These are phyloP conservation scores for Alternaria dauci DNA, from an alignment of 2,329 filamentous ascomycete species.

Conservation along the genomic window DNA sequence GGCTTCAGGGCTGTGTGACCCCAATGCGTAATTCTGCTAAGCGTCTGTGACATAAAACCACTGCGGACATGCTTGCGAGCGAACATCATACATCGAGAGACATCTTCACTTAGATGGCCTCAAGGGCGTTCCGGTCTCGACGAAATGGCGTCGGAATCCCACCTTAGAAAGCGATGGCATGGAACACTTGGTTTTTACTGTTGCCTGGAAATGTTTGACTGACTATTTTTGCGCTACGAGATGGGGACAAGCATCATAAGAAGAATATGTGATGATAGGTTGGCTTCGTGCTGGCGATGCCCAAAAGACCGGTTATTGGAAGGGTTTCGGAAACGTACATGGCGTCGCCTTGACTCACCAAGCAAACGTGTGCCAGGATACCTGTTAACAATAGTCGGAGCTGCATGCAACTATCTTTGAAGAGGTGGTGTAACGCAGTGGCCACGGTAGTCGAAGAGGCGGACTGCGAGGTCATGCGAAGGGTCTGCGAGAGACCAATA, in stretches of 20 bases:
- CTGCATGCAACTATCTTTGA: slow-evolving; percentile 23
- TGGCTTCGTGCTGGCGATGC: slow-evolving; percentile 24
- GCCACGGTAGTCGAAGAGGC: slow-evolving; percentile 15
- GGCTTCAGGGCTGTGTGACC: slow-evolving; percentile 33
- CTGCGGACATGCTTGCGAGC: slow-evolving; percentile 36
- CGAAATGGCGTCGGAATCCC: slow-evolving; percentile 15
- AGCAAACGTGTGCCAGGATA: slow-evolving; percentile 1
- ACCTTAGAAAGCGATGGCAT: slow-evolving; percentile 29
- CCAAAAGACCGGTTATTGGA: slow-evolving; percentile 15
- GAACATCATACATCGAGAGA: not conserved
- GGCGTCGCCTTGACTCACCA: slow-evolving; percentile 25
- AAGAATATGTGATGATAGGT: slow-evolving; percentile 20
- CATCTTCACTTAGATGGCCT: not conserved
- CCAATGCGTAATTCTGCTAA: slow-evolving; percentile 33
- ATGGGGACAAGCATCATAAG: slow-evolving; percentile 40
- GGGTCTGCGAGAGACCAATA: slow-evolving; percentile 6
- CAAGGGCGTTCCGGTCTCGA: not conserved
- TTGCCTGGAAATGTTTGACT: slow-evolving; percentile 26
- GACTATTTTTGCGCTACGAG: slow-evolving; percentile 40
- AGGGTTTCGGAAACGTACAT: slow-evolving; percentile 21
- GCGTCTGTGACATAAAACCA: slow-evolving; percentile 27
- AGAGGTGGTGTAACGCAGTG: slow-evolving; percentile 20
- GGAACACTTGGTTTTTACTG: slow-evolving; percentile 22
- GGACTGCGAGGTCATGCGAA: slow-evolving; percentile 8
- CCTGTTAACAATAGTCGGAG: slow-evolving; percentile 31